Conservation (phyloP, 768 basidiomycete genomes). For the Collybia sp. region DNA sequence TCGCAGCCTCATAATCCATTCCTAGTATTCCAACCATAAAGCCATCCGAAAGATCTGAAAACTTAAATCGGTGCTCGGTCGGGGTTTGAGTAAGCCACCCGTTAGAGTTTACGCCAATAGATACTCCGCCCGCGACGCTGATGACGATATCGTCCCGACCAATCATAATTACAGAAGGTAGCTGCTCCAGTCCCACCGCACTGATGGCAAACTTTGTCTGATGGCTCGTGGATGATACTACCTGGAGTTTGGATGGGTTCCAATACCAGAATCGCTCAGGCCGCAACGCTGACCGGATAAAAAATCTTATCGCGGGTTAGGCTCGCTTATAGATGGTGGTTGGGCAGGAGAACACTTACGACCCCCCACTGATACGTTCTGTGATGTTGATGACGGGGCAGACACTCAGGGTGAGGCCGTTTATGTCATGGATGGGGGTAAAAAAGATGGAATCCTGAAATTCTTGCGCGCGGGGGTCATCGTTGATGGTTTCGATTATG, state of each 20-base stretch:
- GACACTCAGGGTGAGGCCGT: conserved; percentile 7
- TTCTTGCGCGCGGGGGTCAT: neutral
- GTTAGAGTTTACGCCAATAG: too few relatives aligned
- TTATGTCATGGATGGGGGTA: conserved; percentile 9
- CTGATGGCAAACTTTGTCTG: conserved; percentile 4
- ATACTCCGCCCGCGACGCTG: too few relatives aligned
- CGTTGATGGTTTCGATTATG: conserved; percentile 7
- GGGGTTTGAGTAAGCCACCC: too few relatives aligned
- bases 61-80: too few relatives aligned
- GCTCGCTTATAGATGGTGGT: neutral
- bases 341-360: neutral
- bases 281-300: conserved; percentile 1
- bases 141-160: too few relatives aligned
- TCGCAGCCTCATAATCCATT: too few relatives aligned
- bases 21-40: too few relatives aligned
- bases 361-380: conserved; percentile 3
- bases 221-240: neutral
- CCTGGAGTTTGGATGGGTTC: neutral
- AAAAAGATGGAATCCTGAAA: conserved; percentile 11
- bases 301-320: neutral
- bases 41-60: too few relatives aligned
- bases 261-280: conserved; percentile 2
- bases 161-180: too few relatives aligned
- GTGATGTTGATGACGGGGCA: conserved; percentile 4
- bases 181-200: neutral